These are phyloP conservation scores for Wakefieldia striispora DNA, from an alignment of 768 basidiomycete genomes.

Conservation along the genomic window DNA sequence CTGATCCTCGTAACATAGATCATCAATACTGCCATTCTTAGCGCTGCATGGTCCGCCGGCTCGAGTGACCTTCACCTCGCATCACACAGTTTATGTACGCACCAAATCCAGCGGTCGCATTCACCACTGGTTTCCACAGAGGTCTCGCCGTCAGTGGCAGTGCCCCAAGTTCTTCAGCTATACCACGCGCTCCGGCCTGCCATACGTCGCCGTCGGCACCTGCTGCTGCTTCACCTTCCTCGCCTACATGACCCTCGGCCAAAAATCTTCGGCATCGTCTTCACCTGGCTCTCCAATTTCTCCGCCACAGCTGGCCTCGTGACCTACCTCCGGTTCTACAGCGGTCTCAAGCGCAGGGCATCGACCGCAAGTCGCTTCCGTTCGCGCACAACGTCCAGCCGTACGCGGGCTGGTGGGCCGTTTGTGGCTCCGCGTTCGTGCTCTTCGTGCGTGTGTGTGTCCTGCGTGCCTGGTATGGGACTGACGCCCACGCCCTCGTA, in stretches of 20 bases:
- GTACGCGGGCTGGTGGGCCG: constrained; percentile 38
- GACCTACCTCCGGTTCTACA: constrained; percentile 46
- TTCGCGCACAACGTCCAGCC: constrained; percentile 43
- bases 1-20: constrained; percentile 10
- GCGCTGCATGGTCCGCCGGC: constrained; percentile 42
- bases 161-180: constrained; percentile 51
- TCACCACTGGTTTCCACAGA: constrained; percentile 32
- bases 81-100: constrained; percentile 38
- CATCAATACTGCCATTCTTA: constrained; percentile 43
- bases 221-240: constrained; percentile 35
- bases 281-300: constrained; percentile 40
- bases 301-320: constrained; percentile 40
- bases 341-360: constrained; percentile 49
- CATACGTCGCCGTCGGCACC: constrained; percentile 38
- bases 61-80: constrained; percentile 41
- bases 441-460: constrained; percentile 34
- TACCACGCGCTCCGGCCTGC: constrained; percentile 41
- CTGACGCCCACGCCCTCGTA: constrained; percentile 7
- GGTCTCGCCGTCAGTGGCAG: constrained; percentile 52
- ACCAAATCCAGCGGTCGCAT: background rate
- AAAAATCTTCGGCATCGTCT: constrained; percentile 37
- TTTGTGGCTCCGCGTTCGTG: constrained; percentile 25
- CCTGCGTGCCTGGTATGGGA: background rate
- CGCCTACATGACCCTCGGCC: constrained; percentile 39
- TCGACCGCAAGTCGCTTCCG: constrained; percentile 47